phyloP scores from a whole-genome alignment of 2,329 filamentous ascomycete genomes.

The Sporothrix curviconia region DNA sequence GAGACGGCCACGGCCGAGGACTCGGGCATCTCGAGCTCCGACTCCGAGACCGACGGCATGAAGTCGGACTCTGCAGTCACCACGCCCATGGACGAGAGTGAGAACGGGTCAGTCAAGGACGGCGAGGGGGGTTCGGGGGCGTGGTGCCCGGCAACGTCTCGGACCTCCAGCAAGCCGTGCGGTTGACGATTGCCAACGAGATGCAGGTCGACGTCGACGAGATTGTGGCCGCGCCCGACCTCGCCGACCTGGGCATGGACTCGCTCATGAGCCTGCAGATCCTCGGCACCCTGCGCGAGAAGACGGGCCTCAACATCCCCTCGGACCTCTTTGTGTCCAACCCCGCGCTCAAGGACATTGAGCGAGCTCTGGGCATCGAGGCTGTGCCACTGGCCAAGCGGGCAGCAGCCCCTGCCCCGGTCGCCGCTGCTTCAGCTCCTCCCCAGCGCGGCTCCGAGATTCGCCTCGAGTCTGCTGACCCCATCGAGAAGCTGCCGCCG shows the following conservation, averaged over 20 bases:
- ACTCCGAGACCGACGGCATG: conserved; percentile 40
- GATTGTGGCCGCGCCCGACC: conserved; percentile 45
- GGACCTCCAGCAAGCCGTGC: conserved; percentile 44
- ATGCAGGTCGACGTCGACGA: conserved; percentile 66
- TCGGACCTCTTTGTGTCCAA: conserved; percentile 56
- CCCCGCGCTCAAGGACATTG: conserved; percentile 57
- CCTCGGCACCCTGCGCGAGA: conserved; percentile 47
- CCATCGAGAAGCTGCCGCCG: conserved; percentile 38
- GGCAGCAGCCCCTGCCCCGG: conserved; percentile 24
- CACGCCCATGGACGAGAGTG: conserved; percentile 46
- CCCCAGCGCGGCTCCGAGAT: conserved; percentile 25
- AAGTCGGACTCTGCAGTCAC: conserved; percentile 47
- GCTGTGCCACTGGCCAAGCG: conserved; percentile 19
- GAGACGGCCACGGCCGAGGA: conserved; percentile 27
- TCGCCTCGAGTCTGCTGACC: conserved; percentile 25
- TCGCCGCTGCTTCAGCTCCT: conserved; percentile 17
- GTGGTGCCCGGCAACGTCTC: conserved; percentile 32
- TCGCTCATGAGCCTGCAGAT: conserved; percentile 53
- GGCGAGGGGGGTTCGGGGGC: conserved; percentile 31
- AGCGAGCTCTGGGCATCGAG: conserved; percentile 54
- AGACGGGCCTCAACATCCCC: conserved; percentile 47
- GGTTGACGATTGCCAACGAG: conserved; percentile 62
- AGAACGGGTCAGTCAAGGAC: conserved; percentile 40
- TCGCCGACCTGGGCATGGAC: conserved; percentile 53
- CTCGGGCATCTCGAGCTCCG: conserved; percentile 33